These are phyloP conservation scores for Debaryomycetaceae sp. DNA, from an alignment of 1,139 yeast genomes.

Conservation along the genomic window DNA sequence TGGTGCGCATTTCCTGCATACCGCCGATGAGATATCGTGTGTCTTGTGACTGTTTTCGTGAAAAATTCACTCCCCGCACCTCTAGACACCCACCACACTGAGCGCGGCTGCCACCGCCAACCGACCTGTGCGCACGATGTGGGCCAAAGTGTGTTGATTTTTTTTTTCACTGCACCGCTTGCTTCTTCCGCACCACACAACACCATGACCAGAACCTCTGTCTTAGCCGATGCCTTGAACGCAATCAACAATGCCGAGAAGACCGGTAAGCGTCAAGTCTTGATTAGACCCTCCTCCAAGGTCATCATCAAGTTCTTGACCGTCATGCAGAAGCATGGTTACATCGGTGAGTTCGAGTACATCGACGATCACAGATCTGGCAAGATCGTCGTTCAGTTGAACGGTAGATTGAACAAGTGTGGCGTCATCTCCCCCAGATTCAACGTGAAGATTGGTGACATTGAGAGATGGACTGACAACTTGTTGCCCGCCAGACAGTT, in stretches of 20 bases:
- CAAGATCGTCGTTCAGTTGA: slow-evolving; percentile 91
- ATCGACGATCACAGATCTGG: slow-evolving; percentile 99
- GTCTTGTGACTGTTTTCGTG: too few relatives aligned
- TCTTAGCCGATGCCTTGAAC: slow-evolving; percentile 98
- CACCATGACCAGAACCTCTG: slow-evolving; percentile 96
- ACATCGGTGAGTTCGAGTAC: slow-evolving; percentile 98
- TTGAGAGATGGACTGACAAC: slow-evolving; percentile 98
- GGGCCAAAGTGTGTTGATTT: too few relatives aligned
- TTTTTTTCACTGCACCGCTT: slow-evolving; percentile 2
- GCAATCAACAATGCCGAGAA: slow-evolving; percentile 99
- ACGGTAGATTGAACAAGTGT: slow-evolving; percentile 97
- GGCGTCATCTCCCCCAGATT: slow-evolving; percentile 99
- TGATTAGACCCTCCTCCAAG: slow-evolving; percentile 98
- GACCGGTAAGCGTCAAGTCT: slow-evolving; percentile 98
- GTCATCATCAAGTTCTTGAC: slow-evolving; percentile 94
- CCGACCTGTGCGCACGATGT: slow-evolving; percentile 4
- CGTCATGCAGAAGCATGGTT: slow-evolving; percentile 98
- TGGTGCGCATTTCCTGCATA: too few relatives aligned
- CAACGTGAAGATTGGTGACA: slow-evolving; percentile 88
- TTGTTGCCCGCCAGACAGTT: slow-evolving; percentile 98
- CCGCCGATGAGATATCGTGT: too few relatives aligned
- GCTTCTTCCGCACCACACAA: slow-evolving; percentile 1
- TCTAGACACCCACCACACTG: too few relatives aligned
- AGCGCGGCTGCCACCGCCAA: too few relatives aligned
- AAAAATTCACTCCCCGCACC: too few relatives aligned